A percentile compares a stretch with the other conserved stretches of the same genome.
phyloP scores from a whole-genome alignment of 2,329 filamentous ascomycete genomes.

The Coniochaeta ligniaria region DNA sequence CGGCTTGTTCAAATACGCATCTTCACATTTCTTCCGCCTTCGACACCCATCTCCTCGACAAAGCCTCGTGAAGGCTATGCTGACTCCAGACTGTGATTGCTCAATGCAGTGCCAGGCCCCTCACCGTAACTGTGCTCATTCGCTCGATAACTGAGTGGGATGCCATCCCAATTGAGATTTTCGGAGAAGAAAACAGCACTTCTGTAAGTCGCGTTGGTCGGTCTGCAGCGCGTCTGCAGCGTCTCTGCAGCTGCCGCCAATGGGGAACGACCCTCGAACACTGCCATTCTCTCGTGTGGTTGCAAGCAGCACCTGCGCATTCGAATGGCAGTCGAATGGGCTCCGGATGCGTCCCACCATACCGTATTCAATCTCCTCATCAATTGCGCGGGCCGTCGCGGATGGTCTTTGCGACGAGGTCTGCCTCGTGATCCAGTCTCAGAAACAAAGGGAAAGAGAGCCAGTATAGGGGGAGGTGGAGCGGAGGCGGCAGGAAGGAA shows the following conservation, averaged over 20 bases:
- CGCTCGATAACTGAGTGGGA: neutral
- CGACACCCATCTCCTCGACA: neutral
- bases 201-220: neutral
- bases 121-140: neutral
- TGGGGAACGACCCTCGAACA: neutral
- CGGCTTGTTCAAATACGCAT: neutral
- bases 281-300: neutral
- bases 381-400: neutral
- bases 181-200: neutral
- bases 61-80: neutral
- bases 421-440: neutral
- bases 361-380: neutral
- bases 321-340: constrained; percentile 1
- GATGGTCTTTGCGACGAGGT: neutral
- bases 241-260: too few species aligned
- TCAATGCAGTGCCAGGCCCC: neutral
- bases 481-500: neutral
- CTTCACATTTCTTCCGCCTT: neutral
- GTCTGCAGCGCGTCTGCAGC: too few species aligned
- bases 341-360: neutral
- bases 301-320: neutral
- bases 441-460: neutral
- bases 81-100: neutral
- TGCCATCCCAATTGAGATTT: neutral
- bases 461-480: neutral